Evolutionary conservation across 139 green algal genomes (phyloP), one percentile per base, ranked within the genome.

Genomic region (Volvox africanus): DNA sequence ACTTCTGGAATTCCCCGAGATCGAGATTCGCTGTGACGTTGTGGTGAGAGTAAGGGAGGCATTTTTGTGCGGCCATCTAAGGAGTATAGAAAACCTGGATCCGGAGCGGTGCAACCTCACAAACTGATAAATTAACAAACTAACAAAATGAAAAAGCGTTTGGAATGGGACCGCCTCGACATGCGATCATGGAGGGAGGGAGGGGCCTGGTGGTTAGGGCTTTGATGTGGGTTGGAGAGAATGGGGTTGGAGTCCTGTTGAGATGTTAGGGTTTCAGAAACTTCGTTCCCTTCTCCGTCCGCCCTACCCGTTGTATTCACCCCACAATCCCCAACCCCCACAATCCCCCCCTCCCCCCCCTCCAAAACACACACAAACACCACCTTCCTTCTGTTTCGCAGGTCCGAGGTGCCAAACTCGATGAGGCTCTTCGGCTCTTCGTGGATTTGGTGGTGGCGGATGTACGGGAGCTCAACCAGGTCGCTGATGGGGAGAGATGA

Each of bases 1-100:
- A 50, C 82, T 82, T 76, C 68, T 95, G 67, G 84, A 94, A 61
- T 94, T 95, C 61, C 93, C 93, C 9, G 93, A 93, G 86, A 89
- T 95, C 24, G 79, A 89, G 5, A 73, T 95, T 24, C 86, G 93
- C 16, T 87, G 76, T 37, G 85, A 95, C 91, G 89, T 94, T 68
- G 55, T 91, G 36, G 82, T 95, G 83, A 69, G 90, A 14, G 61
- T 0, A n/a, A 55, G 71, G 65, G 35, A 69, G 65, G 24, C 44
- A 55, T 55, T 9, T 55, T 55, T 14, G 5, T 55, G 9, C 44
- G 44, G 5, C 44, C 5, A 14, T 55, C 44, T 55, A 55, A 55
- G 44, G 44, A 55, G 9, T 55, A 55, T 55, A 55, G 44, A 14
- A 9, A 55, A 55, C 5, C 44, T 55, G 5, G 44, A 55, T 55